Base-by-base conservation (phyloP, 352 stramenopile species). In the Halophytophthora batemanensis region DNA sequence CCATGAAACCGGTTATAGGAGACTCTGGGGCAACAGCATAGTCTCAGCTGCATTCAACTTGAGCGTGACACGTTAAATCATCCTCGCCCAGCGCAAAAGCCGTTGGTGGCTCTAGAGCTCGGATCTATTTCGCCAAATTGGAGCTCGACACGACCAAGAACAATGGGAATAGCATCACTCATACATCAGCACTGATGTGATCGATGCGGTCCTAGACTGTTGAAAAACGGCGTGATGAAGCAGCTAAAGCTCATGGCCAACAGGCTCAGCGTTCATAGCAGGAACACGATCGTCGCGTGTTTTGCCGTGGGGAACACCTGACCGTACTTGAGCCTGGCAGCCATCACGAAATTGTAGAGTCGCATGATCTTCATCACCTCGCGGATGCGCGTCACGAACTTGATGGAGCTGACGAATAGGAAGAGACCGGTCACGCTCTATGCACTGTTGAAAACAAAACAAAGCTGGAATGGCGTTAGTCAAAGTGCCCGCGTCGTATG, bases 291-390 rank as follows among this genome's bases (percentile, higher is more conserved):
- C 34, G 74, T 83, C 36, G 66, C 73, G 45, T 70, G 82, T 36
- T 77, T 66, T 1, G 81, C 69, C 50, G 66, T 79, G 3, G 77
- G 67, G 47, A 90, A 86, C 17, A 92, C 73, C 22, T 72, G 60
- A 14, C 77, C 81, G 45, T 71, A 87, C 41, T 88, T 87, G 13
- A 92, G 53, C 41, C 82, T 64, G 0, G 69, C 67, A 7, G 75
- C 69, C 46, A 86, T 69, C 31, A 74, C 79, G 23, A 65, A 53
- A 48, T 86, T 81, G 6, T 68, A 79, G 1, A 92, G 56, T 1
- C 85, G 82, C 80, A 91, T 91, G 52, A 90, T 91, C 64, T 86
- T 86, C 77, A 95, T 89, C 39, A 91, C 68, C 50, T 91, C 79
- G 29, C 81, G 79, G 31, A 93, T 82, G 36, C 71, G 65, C 38